A percentile compares a stretch with the other conserved stretches of the same genome.
These are phyloP conservation scores for Clathrospora elynae DNA, from an alignment of 2,329 filamentous ascomycete genomes.

Conservation along the genomic window DNA sequence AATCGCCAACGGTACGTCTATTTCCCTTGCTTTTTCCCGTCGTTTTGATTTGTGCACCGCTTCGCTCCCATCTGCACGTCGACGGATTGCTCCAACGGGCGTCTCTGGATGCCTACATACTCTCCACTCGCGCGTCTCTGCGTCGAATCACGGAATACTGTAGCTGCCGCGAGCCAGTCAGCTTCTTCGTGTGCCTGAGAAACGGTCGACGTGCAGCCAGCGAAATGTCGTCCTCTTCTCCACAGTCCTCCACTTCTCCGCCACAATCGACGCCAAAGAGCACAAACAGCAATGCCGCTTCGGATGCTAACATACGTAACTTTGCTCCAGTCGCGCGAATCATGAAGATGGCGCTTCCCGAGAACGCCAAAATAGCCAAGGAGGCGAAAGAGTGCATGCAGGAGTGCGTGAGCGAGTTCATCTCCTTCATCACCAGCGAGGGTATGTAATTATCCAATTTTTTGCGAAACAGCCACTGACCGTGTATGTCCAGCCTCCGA, in stretches of 20 bases:
- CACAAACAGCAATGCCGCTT: slow-evolving; percentile 46
- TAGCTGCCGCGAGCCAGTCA: slow-evolving; percentile 29
- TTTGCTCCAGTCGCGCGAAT: slow-evolving; percentile 96
- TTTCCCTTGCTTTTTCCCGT: slow-evolving; percentile 35
- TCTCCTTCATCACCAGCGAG: slow-evolving; percentile 99
- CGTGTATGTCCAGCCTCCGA: slow-evolving; percentile 73
- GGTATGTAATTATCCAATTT: slow-evolving; percentile 62
- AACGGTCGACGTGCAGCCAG: slow-evolving; percentile 49
- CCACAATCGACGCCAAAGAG: slow-evolving; percentile 35
- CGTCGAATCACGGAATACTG: slow-evolving; percentile 53
- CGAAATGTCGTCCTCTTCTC: slow-evolving; percentile 53
- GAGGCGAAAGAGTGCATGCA: slow-evolving; percentile 99
- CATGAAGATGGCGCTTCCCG: slow-evolving; percentile 96
- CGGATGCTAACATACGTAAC: slow-evolving; percentile 93
- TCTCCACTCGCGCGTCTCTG: slow-evolving; percentile 55
- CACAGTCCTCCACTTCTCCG: slow-evolving; percentile 45
- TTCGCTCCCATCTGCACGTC: slow-evolving; percentile 44
- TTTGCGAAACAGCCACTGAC: slow-evolving; percentile 6
- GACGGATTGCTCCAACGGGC: slow-evolving; percentile 52
- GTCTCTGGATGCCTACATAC: slow-evolving; percentile 54
- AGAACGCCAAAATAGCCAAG: slow-evolving; percentile 98
- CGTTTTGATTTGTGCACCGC: slow-evolving; percentile 47
- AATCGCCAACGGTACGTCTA: slow-evolving; percentile 98
- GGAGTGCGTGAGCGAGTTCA: slow-evolving; percentile 99
- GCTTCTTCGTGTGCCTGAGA: slow-evolving; percentile 35